phyloP scores from a whole-genome alignment of 805 yeast genomes.

The Jamesozyma piceae region DNA sequence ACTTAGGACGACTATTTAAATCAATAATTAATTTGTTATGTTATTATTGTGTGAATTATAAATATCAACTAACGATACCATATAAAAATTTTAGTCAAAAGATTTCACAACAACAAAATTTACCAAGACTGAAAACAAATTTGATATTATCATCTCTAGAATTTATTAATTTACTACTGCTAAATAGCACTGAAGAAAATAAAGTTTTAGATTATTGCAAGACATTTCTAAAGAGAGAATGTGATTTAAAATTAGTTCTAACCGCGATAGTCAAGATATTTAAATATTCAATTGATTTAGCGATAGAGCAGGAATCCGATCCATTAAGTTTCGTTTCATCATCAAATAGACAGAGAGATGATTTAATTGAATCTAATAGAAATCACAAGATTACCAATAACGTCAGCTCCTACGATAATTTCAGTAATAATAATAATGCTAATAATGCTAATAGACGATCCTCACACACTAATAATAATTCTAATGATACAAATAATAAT shows the following conservation, averaged over 20 bases:
- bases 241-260: constrained; percentile 44
- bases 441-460: constrained; percentile 1
- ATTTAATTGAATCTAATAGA: background rate
- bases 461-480: constrained; percentile 1
- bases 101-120: constrained; percentile 14
- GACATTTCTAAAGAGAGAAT: constrained; percentile 44
- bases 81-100: constrained; percentile 11
- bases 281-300: constrained; percentile 36
- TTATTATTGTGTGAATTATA: constrained; percentile 36
- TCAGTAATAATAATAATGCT: constrained; percentile 1
- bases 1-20: background rate
- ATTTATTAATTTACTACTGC: constrained; percentile 44
- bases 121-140: constrained; percentile 30
- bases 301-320: constrained; percentile 32
- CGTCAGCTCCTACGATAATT: background rate
- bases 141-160: constrained; percentile 52
- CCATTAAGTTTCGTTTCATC: constrained; percentile 23
- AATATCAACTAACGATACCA: constrained; percentile 25
- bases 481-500: background rate
- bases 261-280: constrained; percentile 41
- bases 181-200: background rate
- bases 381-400: background rate
- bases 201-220: constrained; percentile 1
- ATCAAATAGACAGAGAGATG: background rate
- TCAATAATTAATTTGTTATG: constrained; percentile 60